Evolutionary conservation across 768 basidiomycete species (phyloP).

Genomic region (Leccinum olivaceopallidum): DNA sequence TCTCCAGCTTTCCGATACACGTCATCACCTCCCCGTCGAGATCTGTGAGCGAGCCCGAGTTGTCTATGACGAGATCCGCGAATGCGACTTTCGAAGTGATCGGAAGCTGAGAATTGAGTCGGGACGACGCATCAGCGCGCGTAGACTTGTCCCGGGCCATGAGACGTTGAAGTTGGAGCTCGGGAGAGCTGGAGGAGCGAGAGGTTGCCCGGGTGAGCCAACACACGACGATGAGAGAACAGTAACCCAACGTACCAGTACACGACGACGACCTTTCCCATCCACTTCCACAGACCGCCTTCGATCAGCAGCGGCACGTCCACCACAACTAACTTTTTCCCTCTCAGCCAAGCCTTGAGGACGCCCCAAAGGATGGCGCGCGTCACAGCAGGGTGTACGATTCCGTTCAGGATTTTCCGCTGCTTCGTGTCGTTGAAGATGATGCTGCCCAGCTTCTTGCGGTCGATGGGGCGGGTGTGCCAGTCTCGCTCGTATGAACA

Average conservation of each 20-base stretch:
- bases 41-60: slow-evolving; percentile 74
- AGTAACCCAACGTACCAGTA: slow-evolving; percentile 66
- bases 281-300: slow-evolving; percentile 79
- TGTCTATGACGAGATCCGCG: slow-evolving; percentile 87
- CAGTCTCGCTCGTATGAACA: slow-evolving; percentile 6
- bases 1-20: slow-evolving; percentile 45
- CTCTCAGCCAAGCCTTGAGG: slow-evolving; percentile 69
- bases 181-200: slow-evolving; percentile 57
- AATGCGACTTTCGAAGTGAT: slow-evolving; percentile 79
- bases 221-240: background rate
- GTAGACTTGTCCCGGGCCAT: slow-evolving; percentile 72
- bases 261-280: slow-evolving; percentile 83
- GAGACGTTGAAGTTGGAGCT: slow-evolving; percentile 82
- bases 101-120: slow-evolving; percentile 79
- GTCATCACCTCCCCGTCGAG: slow-evolving; percentile 48
- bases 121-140: slow-evolving; percentile 64
- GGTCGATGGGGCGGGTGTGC: slow-evolving; percentile 70
- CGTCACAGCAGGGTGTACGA: slow-evolving; percentile 91
- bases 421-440: slow-evolving; percentile 79
- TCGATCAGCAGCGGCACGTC: slow-evolving; percentile 95
- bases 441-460: slow-evolving; percentile 79
- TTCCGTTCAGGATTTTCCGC: slow-evolving; percentile 73
- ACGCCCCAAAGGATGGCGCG: slow-evolving; percentile 73
- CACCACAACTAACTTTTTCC: slow-evolving; percentile 76
- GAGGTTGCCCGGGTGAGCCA: background rate